Conservation (phyloP, 2,329 filamentous ascomycete genomes). For the Hymenoscyphus fructigenus region DNA sequence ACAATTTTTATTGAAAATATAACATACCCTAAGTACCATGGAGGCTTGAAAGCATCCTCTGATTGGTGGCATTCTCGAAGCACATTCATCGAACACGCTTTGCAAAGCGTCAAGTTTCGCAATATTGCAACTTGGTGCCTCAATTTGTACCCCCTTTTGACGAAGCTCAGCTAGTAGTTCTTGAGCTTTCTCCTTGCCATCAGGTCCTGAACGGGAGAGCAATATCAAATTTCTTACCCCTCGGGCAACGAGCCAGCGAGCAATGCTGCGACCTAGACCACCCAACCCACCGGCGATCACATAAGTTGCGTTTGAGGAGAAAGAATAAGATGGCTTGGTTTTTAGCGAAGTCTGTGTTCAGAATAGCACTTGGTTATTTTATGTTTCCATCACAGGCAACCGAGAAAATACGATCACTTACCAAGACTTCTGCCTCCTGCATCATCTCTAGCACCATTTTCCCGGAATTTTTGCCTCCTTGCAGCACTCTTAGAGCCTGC, state of each 20-base stretch:
- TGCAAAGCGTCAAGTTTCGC: slow-evolving; percentile 35
- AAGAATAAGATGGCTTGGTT: slow-evolving; percentile 8
- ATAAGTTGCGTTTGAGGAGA: slow-evolving; percentile 28
- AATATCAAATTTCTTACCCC: slow-evolving; percentile 33
- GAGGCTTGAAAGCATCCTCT: slow-evolving; percentile 43
- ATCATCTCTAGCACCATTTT: too few species aligned
- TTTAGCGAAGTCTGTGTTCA: background rate
- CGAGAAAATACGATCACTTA: too few species aligned
- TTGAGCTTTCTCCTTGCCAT: background rate
- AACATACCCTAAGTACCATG: background rate
- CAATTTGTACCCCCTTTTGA: slow-evolving; percentile 41
- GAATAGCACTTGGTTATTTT: background rate
- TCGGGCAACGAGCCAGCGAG: slow-evolving; percentile 23
- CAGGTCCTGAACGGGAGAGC: slow-evolving; percentile 29
- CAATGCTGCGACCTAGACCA: slow-evolving; percentile 30
- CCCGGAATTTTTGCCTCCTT: too few species aligned
- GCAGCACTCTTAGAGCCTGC: too few species aligned
- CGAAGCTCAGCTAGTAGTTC: slow-evolving; percentile 13
- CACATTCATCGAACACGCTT: background rate
- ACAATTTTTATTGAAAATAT: background rate
- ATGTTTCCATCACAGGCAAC: too few species aligned
- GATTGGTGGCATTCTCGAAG: slow-evolving; percentile 31
- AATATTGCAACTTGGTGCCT: slow-evolving; percentile 49
- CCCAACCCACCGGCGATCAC: slow-evolving; percentile 35
- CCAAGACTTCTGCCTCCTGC: too few species aligned